Evolutionary conservation across 805 yeast genomes (phyloP), one percentile per base, ranked within the genome.

Genomic region (Pichia eremophila): DNA sequence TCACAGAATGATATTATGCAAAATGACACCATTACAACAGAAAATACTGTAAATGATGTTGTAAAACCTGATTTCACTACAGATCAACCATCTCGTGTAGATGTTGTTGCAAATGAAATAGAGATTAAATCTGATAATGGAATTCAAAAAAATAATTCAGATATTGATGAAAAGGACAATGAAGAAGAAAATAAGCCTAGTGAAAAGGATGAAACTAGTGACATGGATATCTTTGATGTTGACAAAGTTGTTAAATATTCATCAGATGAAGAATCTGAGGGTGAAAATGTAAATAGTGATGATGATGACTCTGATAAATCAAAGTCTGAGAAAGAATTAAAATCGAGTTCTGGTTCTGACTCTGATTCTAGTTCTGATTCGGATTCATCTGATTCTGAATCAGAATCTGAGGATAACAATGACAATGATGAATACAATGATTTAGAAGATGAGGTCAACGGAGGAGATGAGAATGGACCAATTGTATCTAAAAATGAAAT

Each of bases 401-500:
- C 57, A 19, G 66, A 58, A 1, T 51, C 48, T 28, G 47, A 44
- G 9, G 5, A 12, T n/a, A 60, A 49, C 5, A 57, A 54, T 11
- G 63, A 51, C 5, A 58, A 46, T 3, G 57, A 48, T 4, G 10
- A 42, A 17, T 41, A 32, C 1, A 7, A 10, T 17, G 55, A 34
- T 6, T 59, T 50, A 15, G 46, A 49, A 7, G 65, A 59, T 17
- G 68, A 61, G 28, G 64, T 58, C 4, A 73, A 68, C 0, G 67
- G 61, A 22, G 70, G 59, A 18, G 75, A 69, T 0, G 74, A 68
- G 11, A 62, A 66, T 5, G 66, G 64, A 1, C 95, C 95, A 0
- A 85, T 91, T 22, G 63, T 70, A 31, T 88, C 97, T 1, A 82
- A 80, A 50, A 83, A 91, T 60, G 98, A 91, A 58, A 64, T 81